Conservation (phyloP, 331 rosid genomes). For the Erythrophleum ivorense region DNA sequence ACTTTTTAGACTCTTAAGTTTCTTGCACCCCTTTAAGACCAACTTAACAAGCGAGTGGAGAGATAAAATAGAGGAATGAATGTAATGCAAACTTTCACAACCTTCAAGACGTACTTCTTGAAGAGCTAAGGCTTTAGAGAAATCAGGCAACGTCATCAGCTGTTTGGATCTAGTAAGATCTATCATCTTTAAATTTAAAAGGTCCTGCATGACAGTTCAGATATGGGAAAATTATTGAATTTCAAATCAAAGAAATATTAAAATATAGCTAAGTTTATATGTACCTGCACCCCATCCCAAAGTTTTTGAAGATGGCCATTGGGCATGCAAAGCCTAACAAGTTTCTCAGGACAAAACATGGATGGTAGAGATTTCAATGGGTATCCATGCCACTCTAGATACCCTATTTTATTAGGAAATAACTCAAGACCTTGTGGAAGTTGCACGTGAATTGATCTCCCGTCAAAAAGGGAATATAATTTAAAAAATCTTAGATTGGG, state of each 20-base stretch:
- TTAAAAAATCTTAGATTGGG: background rate
- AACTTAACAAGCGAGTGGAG: background rate
- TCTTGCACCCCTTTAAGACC: background rate
- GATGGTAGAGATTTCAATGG: slow-evolving; percentile 39
- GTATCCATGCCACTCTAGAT: slow-evolving; percentile 39
- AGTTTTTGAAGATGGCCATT: slow-evolving; percentile 9
- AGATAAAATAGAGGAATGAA: slow-evolving; percentile 1
- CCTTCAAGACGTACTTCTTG: background rate
- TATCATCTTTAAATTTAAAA: background rate
- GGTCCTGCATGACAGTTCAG: background rate
- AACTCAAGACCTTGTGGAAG: slow-evolving; percentile 16
- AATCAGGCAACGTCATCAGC: slow-evolving; percentile 4
- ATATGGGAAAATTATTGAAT: background rate
- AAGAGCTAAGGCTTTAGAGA: background rate
- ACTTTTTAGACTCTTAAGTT: background rate
- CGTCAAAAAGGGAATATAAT: background rate
- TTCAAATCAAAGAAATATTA: too few relatives aligned
- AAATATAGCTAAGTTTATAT: background rate
- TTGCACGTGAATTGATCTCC: background rate
- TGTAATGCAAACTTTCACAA: background rate
- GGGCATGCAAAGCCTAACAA: slow-evolving; percentile 39
- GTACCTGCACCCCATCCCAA: background rate
- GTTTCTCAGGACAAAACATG: slow-evolving; percentile 27
- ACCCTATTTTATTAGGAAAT: slow-evolving; percentile 35
- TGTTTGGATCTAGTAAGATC: background rate